Conservation (phyloP, 768 basidiomycete species). For the Xerocomus potaroensis region DNA sequence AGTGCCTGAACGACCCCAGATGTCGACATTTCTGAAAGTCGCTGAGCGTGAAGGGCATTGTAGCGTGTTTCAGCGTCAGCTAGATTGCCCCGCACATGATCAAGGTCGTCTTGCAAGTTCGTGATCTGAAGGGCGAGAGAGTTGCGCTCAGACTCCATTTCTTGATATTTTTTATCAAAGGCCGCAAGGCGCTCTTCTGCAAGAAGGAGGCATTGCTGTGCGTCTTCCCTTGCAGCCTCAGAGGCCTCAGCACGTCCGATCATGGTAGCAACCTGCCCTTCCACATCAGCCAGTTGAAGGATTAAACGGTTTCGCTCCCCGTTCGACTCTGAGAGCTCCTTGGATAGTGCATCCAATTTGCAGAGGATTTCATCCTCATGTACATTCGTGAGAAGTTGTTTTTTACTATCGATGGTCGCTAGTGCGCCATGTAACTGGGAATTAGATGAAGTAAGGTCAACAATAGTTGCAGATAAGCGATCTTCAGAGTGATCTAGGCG, state of each 20-base stretch:
- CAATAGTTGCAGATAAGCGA: constrained; percentile 6
- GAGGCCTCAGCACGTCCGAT: constrained; percentile 30
- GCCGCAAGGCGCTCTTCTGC: constrained; percentile 40
- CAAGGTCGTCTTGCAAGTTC: constrained; percentile 59
- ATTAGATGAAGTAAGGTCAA: constrained; percentile 14
- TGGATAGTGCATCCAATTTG: constrained; percentile 31
- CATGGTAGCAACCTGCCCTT: constrained; percentile 30
- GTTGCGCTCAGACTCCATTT: constrained; percentile 61
- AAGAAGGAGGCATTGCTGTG: constrained; percentile 26
- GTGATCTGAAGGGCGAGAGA: constrained; percentile 60
- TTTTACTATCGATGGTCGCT: constrained; percentile 18
- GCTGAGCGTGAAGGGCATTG: constrained; percentile 57
- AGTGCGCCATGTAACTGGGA: constrained; percentile 15
- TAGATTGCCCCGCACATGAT: constrained; percentile 49
- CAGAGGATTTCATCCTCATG: constrained; percentile 21
- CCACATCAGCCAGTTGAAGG: constrained; percentile 35
- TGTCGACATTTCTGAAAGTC: constrained; percentile 59
- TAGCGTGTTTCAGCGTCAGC: constrained; percentile 57
- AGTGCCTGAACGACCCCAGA: constrained; percentile 52
- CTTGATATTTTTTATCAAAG: constrained; percentile 45
- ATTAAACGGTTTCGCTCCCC: constrained; percentile 15
- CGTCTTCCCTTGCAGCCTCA: constrained; percentile 35
- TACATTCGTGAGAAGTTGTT: constrained; percentile 14
- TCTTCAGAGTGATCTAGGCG: constrained; percentile 22
- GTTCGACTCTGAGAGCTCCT: constrained; percentile 35